Evolutionary conservation across 139 green algal species (phyloP), one percentile per base, ranked within the genome.

Genomic region (Desmodesmus armatus): DNA sequence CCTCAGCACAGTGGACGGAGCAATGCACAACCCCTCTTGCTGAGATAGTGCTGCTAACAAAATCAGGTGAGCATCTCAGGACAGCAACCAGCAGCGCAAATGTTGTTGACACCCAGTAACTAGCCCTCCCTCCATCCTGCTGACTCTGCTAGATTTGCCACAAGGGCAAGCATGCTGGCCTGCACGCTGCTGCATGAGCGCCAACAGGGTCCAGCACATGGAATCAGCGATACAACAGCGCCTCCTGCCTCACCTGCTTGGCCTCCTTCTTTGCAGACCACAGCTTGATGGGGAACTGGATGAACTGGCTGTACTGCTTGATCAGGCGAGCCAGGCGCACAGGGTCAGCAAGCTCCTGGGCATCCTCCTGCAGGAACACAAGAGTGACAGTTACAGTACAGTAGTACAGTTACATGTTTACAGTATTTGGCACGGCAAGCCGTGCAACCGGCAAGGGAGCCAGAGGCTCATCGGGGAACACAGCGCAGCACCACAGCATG

Each of bases 261-360:
- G 77, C 71, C 60, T 91, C 88, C 25, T 78, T 89, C 55, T 90
- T 75, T 44, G 84, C 80, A 47, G 83, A 84, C 83, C 87, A 98
- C 51, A 97, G 89, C 91, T 98, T 96, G 92, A 99, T 99, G 85
- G 97, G 97, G 92, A 99, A 99, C 51, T 91, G 89, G 86, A 99
- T 99, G 91, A 99, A 99, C 94, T 99, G 95, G 35, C 87, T 96
- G 94, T 99, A 99, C 92, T 98, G 96, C 94, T 98, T 98, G 80
- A 99, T 92, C 73, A 99, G 92, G 37, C 69, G 82, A 43, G 86
- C 87, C 49, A 99, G 85, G 84, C 95, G 94, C 9, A 88, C 75
- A 23, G 88, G 77, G 70, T 98, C 92, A 2, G 92, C 90, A 82
- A 97, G 92, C 74, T 99, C 97, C 31, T 80, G 47, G 25, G 91